These are phyloP conservation scores for Blastobotrys mokoenaii DNA, from an alignment of 805 yeast genomes.

Conservation along the genomic window DNA sequence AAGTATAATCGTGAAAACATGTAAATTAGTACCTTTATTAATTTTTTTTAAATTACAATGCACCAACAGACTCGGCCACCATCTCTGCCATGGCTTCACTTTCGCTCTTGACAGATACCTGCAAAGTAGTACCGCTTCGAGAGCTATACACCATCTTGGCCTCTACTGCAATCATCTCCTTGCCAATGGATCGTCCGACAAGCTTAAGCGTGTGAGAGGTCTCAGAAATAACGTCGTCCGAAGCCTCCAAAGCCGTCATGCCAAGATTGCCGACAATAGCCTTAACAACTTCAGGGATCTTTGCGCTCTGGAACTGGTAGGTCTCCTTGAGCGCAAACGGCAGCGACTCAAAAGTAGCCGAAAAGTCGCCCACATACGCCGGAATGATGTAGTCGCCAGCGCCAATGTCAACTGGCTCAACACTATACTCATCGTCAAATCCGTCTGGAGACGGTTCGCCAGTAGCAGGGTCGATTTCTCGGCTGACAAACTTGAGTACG, in stretches of 20 bases:
- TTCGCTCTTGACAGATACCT: conserved; percentile 36
- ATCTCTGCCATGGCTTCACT: conserved; percentile 38
- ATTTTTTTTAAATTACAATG: neutral
- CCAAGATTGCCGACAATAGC: conserved; percentile 46
- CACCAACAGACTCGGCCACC: conserved; percentile 36
- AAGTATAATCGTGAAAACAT: too few species aligned
- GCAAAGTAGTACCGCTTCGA: conserved; percentile 38
- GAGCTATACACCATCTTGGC: conserved; percentile 38
- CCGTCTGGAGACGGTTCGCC: conserved; percentile 71
- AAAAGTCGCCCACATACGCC: conserved; percentile 68
- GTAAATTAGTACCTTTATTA: neutral
- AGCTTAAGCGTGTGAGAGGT: conserved; percentile 67
- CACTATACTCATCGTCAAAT: conserved; percentile 85
- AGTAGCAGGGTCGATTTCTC: conserved; percentile 70
- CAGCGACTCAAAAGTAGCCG: conserved; percentile 65
- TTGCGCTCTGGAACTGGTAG: conserved; percentile 48
- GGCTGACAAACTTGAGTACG: conserved; percentile 62
- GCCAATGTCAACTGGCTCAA: conserved; percentile 64
- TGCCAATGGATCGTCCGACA: conserved; percentile 64
- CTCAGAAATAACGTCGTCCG: conserved; percentile 50
- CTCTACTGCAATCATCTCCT: conserved; percentile 36
- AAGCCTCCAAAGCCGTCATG: conserved; percentile 66
- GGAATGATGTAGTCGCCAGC: conserved; percentile 83
- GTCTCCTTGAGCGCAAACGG: conserved; percentile 51
- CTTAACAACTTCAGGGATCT: conserved; percentile 48